Conservation (phyloP, 257 asterid genomes). For the Echites panduratus region DNA sequence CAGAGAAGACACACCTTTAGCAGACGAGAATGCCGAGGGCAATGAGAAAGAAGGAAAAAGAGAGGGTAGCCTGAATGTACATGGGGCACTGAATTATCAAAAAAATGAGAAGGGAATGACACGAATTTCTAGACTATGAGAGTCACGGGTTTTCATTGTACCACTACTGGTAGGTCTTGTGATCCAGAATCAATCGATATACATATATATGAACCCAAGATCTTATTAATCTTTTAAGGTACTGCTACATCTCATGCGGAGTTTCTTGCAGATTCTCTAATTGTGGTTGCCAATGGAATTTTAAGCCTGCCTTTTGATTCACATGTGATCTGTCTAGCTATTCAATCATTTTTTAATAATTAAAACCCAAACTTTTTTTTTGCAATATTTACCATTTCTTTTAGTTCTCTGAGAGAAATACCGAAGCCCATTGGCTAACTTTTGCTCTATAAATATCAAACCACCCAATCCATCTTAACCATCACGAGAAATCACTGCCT, state of each 20-base stretch:
- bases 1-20: too few relatives aligned
- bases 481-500: neutral
- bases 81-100: neutral
- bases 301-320: slow-evolving; percentile 17
- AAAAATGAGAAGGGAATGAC: slow-evolving; percentile 11
- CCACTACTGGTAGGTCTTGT: slow-evolving; percentile 12
- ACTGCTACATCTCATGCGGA: too few relatives aligned
- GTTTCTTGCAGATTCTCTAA: slow-evolving; percentile 5
- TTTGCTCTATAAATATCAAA: slow-evolving; percentile 17
- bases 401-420: neutral
- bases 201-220: slow-evolving; percentile 1
- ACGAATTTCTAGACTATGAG: slow-evolving; percentile 18
- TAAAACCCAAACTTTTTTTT: neutral
- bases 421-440: neutral
- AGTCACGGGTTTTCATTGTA: slow-evolving; percentile 27
- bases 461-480: neutral
- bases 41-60: too few relatives aligned
- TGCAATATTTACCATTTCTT: neutral
- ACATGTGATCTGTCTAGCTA: slow-evolving; percentile 11
- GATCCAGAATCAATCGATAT: slow-evolving; percentile 7
- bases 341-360: neutral
- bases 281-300: slow-evolving; percentile 1
- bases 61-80: too few relatives aligned
- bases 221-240: neutral
- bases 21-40: too few relatives aligned